phyloP scores from a whole-genome alignment of 768 basidiomycete genomes.

The Pisolithus sp. region DNA sequence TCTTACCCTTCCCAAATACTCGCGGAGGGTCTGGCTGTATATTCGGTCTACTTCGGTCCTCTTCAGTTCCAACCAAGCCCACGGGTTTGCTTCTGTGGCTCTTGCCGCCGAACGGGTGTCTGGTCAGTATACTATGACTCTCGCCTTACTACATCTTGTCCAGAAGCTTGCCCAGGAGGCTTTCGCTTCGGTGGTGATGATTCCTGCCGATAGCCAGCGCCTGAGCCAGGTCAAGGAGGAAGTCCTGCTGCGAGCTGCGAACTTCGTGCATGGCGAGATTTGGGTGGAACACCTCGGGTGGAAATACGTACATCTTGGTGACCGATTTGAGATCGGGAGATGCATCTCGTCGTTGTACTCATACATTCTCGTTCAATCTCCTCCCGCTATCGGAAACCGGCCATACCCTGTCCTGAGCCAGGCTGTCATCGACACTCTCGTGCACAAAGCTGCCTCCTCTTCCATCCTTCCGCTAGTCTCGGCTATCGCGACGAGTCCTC shows the following conservation, averaged over 20 bases:
- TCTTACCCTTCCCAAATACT: constrained; percentile 64
- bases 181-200: constrained; percentile 40
- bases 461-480: constrained; percentile 78
- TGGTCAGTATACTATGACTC: constrained; percentile 77
- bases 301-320: constrained; percentile 78
- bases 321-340: constrained; percentile 77
- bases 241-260: constrained; percentile 69
- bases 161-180: constrained; percentile 73
- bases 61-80: constrained; percentile 55
- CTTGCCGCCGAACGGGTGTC: constrained; percentile 64
- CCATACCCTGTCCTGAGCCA: constrained; percentile 59
- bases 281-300: constrained; percentile 84
- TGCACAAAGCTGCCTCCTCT: constrained; percentile 70
- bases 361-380: constrained; percentile 56
- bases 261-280: constrained; percentile 78
- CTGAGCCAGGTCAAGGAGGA: constrained; percentile 76
- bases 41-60: constrained; percentile 73
- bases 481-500: constrained; percentile 55
- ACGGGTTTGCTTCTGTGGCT: constrained; percentile 57
- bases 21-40: constrained; percentile 85
- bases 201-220: constrained; percentile 50
- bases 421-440: constrained; percentile 60
- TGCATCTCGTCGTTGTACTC: constrained; percentile 62
- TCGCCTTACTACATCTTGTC: constrained; percentile 70
- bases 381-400: constrained; percentile 44